Base-by-base conservation (phyloP, 345 rosid species). In the Microcos paniculata region DNA sequence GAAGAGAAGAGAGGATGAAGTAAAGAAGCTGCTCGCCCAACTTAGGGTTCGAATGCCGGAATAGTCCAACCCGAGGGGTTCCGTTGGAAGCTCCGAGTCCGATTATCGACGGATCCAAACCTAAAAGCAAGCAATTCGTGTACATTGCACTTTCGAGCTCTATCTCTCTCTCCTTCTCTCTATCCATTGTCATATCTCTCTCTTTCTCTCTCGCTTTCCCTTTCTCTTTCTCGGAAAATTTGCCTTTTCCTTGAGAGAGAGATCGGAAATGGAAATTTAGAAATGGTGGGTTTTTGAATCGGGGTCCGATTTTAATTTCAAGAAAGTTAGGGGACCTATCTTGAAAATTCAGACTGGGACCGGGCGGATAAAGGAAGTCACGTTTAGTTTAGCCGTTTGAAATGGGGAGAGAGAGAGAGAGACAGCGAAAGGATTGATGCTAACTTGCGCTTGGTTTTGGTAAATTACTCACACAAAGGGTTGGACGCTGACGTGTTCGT, bases 101-200 rank as follows among this genome's bases (percentile, higher is more conserved):
- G 84, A 96, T 96, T 58, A 92, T 75, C 73, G 80, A 82, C 77
- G 98, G 98, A 94, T 96, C 99, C 89, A 96, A 81, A 61, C 99
- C 99, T 79, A 96, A 88, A 52, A 96, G 86, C 84, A 91, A 83
- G 49, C 98, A 96, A 85, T 96, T 96, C 21, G 99, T 96, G 88
- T 96, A 96, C 99, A 96, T 92, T 92, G 99, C 97, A 77, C 98
- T 94, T 90, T 96, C 99, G 23, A 96, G 95, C 91, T 92, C 98
- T 28, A 91, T 82, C 86, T 96, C 99, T 84, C 99, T 92, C 84
- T 96, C 99, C 93, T 94, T 96, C 83, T 96, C 99, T 87, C 97
- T 87, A 79, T 94, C 99, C 97, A 96, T 96, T 88, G 92, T 90
- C 97, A 96, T 96, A 89, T 74, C 81, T 62, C 76, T 56, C 35